phyloP scores from a whole-genome alignment of 306 rosid species.

The Sophora flavescens region DNA sequence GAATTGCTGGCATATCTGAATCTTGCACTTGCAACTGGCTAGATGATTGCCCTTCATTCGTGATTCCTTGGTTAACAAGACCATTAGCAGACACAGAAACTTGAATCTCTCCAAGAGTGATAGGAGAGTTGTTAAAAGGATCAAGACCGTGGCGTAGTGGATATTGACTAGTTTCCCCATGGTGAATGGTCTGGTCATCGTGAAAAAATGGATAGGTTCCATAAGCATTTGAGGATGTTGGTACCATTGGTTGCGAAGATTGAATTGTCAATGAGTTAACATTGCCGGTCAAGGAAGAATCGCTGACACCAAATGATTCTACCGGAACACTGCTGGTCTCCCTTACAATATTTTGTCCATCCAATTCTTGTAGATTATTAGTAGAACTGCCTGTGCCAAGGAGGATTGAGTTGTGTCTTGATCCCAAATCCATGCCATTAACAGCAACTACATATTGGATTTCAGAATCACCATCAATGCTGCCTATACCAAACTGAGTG shows the following conservation, averaged over 20 bases:
- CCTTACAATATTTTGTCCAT: slow-evolving; percentile 60
- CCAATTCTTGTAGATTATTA: slow-evolving; percentile 70
- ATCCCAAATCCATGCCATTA: slow-evolving; percentile 76
- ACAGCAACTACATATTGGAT: slow-evolving; percentile 82
- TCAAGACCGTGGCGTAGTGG: slow-evolving; percentile 55
- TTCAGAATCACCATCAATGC: slow-evolving; percentile 78
- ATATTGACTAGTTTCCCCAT: slow-evolving; percentile 62
- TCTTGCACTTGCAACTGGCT: slow-evolving; percentile 52
- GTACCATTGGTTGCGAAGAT: slow-evolving; percentile 57
- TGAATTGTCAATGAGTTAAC: slow-evolving; percentile 52
- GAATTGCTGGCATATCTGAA: slow-evolving; percentile 53
- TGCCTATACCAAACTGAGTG: slow-evolving; percentile 63
- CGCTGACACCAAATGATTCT: slow-evolving; percentile 55
- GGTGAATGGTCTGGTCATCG: slow-evolving; percentile 54
- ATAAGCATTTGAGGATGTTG: slow-evolving; percentile 60
- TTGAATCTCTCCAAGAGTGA: slow-evolving; percentile 50
- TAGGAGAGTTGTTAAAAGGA: slow-evolving; percentile 52
- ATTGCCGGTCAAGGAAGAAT: slow-evolving; percentile 53
- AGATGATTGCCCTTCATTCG: slow-evolving; percentile 49
- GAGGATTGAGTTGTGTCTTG: slow-evolving; percentile 65
- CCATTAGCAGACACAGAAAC: slow-evolving; percentile 56
- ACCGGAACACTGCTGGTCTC: slow-evolving; percentile 50
- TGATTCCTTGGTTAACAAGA: slow-evolving; percentile 51
- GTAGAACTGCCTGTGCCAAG: slow-evolving; percentile 58
- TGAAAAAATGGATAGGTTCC: slow-evolving; percentile 57